Conservation (phyloP, 129 eudicot genomes). For the Arctium minus region DNA sequence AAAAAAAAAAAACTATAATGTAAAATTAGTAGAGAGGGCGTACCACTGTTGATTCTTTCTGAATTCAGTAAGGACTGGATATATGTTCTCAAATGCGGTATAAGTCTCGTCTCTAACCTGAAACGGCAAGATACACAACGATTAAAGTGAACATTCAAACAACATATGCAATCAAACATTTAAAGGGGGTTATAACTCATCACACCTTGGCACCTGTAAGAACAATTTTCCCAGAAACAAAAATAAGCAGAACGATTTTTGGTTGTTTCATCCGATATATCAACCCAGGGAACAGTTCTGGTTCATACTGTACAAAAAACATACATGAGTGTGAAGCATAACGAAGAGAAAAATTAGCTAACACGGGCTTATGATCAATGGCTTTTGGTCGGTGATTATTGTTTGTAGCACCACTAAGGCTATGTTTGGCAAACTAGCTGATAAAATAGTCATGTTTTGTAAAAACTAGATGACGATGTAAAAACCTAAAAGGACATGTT, state of each 20-base stretch:
- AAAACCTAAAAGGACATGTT: background rate
- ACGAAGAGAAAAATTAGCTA: background rate
- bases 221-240: constrained; percentile 78
- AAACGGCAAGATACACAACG: background rate
- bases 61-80: constrained; percentile 68
- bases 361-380: background rate
- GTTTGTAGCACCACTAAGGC: too few relatives aligned
- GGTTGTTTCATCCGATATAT: constrained; percentile 88
- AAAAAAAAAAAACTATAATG: background rate
- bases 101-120: constrained; percentile 75
- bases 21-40: background rate
- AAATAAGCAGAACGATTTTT: constrained; percentile 67
- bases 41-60: constrained; percentile 72
- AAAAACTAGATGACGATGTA: background rate
- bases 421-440: background rate
- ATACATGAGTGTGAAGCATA: background rate
- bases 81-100: constrained; percentile 77
- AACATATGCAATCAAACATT: background rate
- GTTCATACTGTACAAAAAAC: constrained; percentile 56
- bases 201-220: constrained; percentile 88
- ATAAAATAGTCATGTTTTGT: too few relatives aligned
- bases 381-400: too few relatives aligned
- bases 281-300: constrained; percentile 74
- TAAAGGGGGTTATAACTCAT: background rate
- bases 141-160: background rate